Percentiles rank a stretch among this genome's conserved stretches.
Conservation (phyloP, 371 early-diverging fungal species). For the Capniomyces stellatus region DNA sequence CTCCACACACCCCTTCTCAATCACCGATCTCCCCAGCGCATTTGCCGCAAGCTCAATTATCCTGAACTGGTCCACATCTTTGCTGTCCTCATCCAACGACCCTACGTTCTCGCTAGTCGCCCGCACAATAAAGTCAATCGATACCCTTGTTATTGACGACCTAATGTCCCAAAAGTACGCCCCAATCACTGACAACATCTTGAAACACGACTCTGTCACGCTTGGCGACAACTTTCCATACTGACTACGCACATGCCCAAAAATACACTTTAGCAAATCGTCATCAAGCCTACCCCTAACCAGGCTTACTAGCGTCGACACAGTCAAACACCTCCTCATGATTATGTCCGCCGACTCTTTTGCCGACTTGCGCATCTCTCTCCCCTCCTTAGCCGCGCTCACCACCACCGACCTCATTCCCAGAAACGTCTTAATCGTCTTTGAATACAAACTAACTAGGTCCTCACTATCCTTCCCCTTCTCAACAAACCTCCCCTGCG, state of each 20-base stretch:
- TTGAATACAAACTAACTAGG: neutral
- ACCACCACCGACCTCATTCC: neutral
- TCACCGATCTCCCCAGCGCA: neutral
- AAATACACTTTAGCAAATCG: slow-evolving; percentile 7
- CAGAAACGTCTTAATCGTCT: neutral
- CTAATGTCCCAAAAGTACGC: slow-evolving; percentile 14
- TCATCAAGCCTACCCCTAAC: slow-evolving; percentile 13
- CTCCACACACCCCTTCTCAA: neutral
- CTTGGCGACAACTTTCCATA: slow-evolving; percentile 6
- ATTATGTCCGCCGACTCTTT: slow-evolving; percentile 5
- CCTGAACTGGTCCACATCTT: neutral
- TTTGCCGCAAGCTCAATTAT: neutral
- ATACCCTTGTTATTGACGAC: slow-evolving; percentile 1
- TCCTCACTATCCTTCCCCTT: neutral
- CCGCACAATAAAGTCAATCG: slow-evolving; percentile 10
- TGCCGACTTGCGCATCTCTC: slow-evolving; percentile 5
- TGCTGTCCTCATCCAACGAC: slow-evolving; percentile 3
- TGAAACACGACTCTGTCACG: slow-evolving; percentile 15
- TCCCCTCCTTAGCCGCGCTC: neutral
- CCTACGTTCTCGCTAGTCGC: neutral
- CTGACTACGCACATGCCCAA: slow-evolving; percentile 12
- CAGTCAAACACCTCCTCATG: slow-evolving; percentile 14
- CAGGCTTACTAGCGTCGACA: slow-evolving; percentile 12
- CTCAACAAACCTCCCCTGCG: neutral
- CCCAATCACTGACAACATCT: slow-evolving; percentile 11